Evolutionary conservation across 164 flowering plant species (phyloP), one percentile per base, ranked within the genome.

Genomic region (Cinnamomum micranthum): DNA sequence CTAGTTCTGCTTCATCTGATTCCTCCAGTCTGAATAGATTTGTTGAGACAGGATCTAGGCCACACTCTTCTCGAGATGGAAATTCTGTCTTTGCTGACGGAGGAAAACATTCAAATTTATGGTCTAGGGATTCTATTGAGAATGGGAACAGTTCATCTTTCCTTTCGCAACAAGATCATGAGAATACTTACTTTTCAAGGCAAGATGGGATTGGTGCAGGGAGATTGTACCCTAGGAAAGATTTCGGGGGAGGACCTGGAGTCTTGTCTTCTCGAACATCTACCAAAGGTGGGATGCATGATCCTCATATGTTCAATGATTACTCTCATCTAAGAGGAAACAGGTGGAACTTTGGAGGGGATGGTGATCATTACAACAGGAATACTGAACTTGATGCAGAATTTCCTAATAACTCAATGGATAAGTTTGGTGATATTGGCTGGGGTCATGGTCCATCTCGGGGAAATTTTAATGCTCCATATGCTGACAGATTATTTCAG

Each of bases 41-140:
- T 35, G 82, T 79, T 81, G 97, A 91, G 51, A 68, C 79, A 70
- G 82, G 85, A 65, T 86, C 88, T 52, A 79, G 88, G 80, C 77
- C 80, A 74, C 83, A 80, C 20, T 80, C 79, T 28, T 78, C 84
- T 27, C 77, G 85, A 80, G 91, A 87, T 74, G 85, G 82, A 69
- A 83, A 88, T 80, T 77, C 84, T 73, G 69, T 72, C 41, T 81
- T 84, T 71, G 9, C 78, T 50, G 93, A 86, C 58, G 85, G 91
- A 83, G 90, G 83, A 60, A 92, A 88, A 73, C 73, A 85, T 27
- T 55, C 76, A 66, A 88, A 79, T 79, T 80, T 90, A 24, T 89
- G 94, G 97, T 88, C 81, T 73, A 86, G 92, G 77, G 97, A 95
- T 81, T 78, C 64, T 12, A 81, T 82, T 84, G 97, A 91, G 35